Evolutionary conservation across 768 basidiomycete genomes (phyloP).

Genomic region (Polyporus arcularius): DNA sequence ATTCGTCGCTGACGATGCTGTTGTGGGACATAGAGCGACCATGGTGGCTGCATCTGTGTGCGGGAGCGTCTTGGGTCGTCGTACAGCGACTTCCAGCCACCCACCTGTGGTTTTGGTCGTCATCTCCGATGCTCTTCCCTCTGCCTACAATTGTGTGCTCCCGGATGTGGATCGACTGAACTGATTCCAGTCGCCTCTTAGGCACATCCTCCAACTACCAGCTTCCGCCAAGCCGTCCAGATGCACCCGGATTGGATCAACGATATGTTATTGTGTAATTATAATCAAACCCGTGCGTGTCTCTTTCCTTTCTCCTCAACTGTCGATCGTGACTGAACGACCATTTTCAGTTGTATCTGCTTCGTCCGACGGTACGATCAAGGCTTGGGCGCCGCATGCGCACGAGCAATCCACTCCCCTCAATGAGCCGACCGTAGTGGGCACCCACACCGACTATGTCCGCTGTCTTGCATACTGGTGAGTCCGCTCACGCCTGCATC

Average conservation of each 20-base stretch:
- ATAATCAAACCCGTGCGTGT: slow-evolving; percentile 78
- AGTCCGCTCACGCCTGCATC: slow-evolving; percentile 20
- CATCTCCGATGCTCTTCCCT: too few relatives aligned
- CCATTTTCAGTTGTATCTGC: slow-evolving; percentile 74
- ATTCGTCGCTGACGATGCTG: too few relatives aligned
- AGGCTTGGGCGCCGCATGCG: slow-evolving; percentile 90
- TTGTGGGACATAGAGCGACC: too few relatives aligned
- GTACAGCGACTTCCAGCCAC: too few relatives aligned
- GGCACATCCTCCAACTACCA: slow-evolving; percentile 42
- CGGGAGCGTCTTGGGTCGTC: too few relatives aligned
- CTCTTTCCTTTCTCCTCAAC: background rate
- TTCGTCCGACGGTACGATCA: slow-evolving; percentile 93
- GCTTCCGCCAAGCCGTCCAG: slow-evolving; percentile 88
- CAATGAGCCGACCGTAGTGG: slow-evolving; percentile 63
- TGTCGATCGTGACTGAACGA: background rate
- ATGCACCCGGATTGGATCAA: slow-evolving; percentile 96
- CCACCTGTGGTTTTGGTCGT: too few relatives aligned
- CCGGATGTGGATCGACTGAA: background rate
- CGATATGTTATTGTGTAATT: slow-evolving; percentile 88
- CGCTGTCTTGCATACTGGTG: slow-evolving; percentile 78
- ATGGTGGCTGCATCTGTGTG: too few relatives aligned
- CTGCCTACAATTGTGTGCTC: background rate
- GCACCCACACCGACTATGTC: slow-evolving; percentile 84
- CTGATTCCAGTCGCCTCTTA: background rate
- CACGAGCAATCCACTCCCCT: slow-evolving; percentile 37